A percentile compares a stretch with the other conserved stretches of the same genome.
These are phyloP conservation scores for Auricularia sp. DNA, from an alignment of 768 basidiomycete species.

Conservation along the genomic window DNA sequence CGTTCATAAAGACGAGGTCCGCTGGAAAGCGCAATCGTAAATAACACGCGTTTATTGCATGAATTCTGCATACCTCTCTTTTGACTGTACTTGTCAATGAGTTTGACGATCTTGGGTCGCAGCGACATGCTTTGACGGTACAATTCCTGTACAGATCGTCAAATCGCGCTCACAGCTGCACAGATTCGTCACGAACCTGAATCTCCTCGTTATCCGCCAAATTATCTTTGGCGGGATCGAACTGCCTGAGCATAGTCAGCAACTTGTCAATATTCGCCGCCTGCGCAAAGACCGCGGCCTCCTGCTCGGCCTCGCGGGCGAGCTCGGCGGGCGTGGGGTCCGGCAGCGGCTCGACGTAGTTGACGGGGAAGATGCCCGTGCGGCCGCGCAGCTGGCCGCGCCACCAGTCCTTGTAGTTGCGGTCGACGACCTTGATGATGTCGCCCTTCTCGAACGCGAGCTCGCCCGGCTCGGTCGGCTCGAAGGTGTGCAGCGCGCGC, in stretches of 20 bases:
- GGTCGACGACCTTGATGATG: conserved; percentile 88
- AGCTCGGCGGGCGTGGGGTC: conserved; percentile 73
- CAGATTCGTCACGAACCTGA: conserved; percentile 37
- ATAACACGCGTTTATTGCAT: neutral
- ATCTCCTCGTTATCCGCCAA: conserved; percentile 89
- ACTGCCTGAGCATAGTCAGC: conserved; percentile 56
- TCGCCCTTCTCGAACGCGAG: conserved; percentile 88
- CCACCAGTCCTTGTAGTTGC: conserved; percentile 97
- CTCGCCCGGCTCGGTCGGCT: conserved; percentile 81
- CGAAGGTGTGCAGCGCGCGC: conserved; percentile 79
- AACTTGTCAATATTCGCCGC: conserved; percentile 78
- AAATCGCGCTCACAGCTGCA: conserved; percentile 4
- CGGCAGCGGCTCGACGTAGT: conserved; percentile 87
- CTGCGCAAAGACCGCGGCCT: conserved; percentile 80
- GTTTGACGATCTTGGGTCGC: conserved; percentile 88
- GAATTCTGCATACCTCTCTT: conserved; percentile 50
- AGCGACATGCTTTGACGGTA: conserved; percentile 85
- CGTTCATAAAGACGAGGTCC: conserved; percentile 90
- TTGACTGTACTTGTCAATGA: conserved; percentile 96
- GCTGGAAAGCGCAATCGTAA: conserved; percentile 35
- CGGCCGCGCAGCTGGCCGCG: conserved; percentile 80
- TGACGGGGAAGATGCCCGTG: conserved; percentile 94
- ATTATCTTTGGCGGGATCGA: conserved; percentile 72
- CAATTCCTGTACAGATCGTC: conserved; percentile 48
- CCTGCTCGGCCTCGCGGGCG: conserved; percentile 74